Evolutionary conservation across 176 grass and related monocot species (phyloP).

Genomic region (Carex pumila): DNA sequence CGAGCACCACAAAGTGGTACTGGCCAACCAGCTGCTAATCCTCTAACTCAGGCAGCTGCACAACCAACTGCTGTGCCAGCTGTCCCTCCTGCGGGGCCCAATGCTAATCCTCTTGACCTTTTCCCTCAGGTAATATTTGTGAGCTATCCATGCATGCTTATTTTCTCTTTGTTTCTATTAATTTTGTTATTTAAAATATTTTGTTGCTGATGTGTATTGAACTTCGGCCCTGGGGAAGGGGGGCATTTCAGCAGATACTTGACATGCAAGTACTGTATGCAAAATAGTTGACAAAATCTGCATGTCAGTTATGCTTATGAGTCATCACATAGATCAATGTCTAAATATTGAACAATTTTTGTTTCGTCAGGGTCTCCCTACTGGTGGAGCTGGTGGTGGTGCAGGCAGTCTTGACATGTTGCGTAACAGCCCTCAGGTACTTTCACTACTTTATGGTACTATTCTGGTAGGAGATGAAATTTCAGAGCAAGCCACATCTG

Average conservation of each 20-base stretch:
- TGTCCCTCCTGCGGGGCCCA: slow-evolving; percentile 52
- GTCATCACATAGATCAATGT: neutral
- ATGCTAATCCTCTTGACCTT: slow-evolving; percentile 83
- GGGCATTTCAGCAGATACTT: neutral
- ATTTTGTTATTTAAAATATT: neutral
- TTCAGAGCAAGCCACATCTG: neutral
- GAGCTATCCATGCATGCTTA: neutral
- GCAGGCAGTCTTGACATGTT: slow-evolving; percentile 61
- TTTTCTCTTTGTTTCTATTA: neutral
- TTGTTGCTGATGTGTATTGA: neutral
- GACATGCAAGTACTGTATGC: neutral
- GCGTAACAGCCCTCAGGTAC: slow-evolving; percentile 75
- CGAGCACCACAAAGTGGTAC: slow-evolving; percentile 29
- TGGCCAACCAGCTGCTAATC: slow-evolving; percentile 39
- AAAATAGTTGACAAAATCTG: neutral
- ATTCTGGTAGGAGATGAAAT: neutral
- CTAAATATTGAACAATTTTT: slow-evolving; percentile 2
- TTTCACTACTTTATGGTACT: slow-evolving; percentile 8
- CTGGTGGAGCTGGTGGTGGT: slow-evolving; percentile 30
- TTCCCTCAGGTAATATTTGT: slow-evolving; percentile 58
- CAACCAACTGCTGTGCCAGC: slow-evolving; percentile 38
- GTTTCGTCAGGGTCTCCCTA: slow-evolving; percentile 47
- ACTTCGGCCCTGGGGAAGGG: neutral
- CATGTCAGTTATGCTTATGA: neutral
- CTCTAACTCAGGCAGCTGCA: slow-evolving; percentile 32